Evolutionary conservation across 345 rosid species (phyloP).

Genomic region (Viola odorata): DNA sequence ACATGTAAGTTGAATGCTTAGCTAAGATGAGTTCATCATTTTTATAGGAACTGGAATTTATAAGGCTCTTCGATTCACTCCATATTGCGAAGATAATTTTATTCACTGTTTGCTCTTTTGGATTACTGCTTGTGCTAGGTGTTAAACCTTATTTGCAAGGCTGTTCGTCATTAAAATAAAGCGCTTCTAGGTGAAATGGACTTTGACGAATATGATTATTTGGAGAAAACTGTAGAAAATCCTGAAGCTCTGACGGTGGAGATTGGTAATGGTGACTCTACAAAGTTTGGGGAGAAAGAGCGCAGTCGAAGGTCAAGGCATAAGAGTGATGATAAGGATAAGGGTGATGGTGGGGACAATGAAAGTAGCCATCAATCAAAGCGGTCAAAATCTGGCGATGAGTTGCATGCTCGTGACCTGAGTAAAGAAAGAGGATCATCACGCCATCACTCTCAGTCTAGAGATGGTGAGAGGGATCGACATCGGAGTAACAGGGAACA

Average conservation of each 20-base stretch:
- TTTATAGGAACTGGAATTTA: too few relatives aligned
- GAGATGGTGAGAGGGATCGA: constrained; percentile 72
- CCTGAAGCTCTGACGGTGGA: constrained; percentile 44
- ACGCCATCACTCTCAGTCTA: constrained; percentile 49
- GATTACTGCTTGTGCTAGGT: too few relatives aligned
- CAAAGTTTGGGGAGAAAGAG: constrained; percentile 39
- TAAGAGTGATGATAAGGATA: constrained; percentile 44
- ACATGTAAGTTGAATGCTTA: too few relatives aligned
- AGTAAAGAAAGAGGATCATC: constrained; percentile 37
- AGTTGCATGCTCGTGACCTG: constrained; percentile 42
- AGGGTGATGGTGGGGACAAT: constrained; percentile 25
- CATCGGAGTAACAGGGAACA: constrained; percentile 52
- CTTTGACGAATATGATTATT: constrained; percentile 92
- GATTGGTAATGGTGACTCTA: constrained; percentile 47
- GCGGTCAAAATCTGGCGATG: constrained; percentile 47
- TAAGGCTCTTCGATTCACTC: too few relatives aligned
- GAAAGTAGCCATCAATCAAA: constrained; percentile 35
- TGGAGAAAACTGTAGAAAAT: constrained; percentile 85
- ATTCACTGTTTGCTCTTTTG: too few relatives aligned
- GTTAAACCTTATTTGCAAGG: too few relatives aligned
- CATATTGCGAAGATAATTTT: too few relatives aligned
- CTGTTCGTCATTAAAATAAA: not conserved
- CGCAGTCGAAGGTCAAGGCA: constrained; percentile 51
- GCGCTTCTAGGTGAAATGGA: constrained; percentile 40
- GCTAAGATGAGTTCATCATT: too few relatives aligned